phyloP scores from a whole-genome alignment of 495 filamentous ascomycete genomes.

The Neurospora sp. region DNA sequence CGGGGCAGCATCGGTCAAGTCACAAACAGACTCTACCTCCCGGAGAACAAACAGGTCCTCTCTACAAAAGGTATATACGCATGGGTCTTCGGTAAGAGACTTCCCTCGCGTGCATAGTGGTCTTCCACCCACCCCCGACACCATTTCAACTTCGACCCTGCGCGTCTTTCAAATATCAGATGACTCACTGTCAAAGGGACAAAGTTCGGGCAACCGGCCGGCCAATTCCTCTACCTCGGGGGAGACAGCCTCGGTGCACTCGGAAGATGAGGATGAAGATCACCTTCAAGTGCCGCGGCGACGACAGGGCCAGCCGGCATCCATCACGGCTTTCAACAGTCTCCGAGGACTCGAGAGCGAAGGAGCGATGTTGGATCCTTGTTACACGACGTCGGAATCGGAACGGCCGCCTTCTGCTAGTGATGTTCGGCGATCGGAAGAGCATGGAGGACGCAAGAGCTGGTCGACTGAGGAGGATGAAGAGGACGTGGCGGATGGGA shows the following conservation, averaged over 20 bases:
- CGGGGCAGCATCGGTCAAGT: not conserved
- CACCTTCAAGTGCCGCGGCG: not conserved
- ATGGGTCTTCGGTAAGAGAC: constrained; percentile 19
- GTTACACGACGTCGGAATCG: constrained; percentile 6
- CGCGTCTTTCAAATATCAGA: constrained; percentile 28
- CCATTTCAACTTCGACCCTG: constrained; percentile 41
- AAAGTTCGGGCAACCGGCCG: constrained; percentile 10
- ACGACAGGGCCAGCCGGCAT: constrained; percentile 9
- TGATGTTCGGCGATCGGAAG: constrained; percentile 14
- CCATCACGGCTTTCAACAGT: constrained; percentile 18
- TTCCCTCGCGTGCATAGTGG: constrained; percentile 17
- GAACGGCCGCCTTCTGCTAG: constrained; percentile 24
- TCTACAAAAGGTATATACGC: constrained; percentile 28
- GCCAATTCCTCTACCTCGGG: constrained; percentile 12
- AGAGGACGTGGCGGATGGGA: constrained; percentile 7
- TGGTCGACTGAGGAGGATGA: constrained; percentile 27
- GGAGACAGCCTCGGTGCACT: constrained; percentile 12
- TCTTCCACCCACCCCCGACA: constrained; percentile 46
- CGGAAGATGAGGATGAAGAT: not conserved
- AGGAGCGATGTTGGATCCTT: not conserved
- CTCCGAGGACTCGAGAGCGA: constrained; percentile 8
- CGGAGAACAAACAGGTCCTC: not conserved
- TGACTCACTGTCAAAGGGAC: constrained; percentile 21
- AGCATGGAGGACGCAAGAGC: constrained; percentile 1
- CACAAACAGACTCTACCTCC: not conserved